phyloP scores from a whole-genome alignment of 805 yeast species.

The Kuraishia capsulata region DNA sequence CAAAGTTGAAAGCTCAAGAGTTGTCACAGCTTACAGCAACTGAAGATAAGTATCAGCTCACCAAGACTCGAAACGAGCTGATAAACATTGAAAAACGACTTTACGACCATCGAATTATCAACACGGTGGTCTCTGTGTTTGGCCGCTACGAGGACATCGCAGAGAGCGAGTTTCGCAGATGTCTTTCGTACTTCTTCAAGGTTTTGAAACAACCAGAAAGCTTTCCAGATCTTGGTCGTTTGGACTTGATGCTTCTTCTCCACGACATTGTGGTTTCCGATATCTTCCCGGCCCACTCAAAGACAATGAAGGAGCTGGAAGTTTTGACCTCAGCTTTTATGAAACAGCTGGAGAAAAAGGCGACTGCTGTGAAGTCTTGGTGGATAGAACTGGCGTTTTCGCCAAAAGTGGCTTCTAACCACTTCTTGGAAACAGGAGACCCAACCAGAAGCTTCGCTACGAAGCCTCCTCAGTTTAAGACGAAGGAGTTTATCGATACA shows the following conservation, averaged over 20 bases:
- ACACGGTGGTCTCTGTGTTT: constrained; percentile 56
- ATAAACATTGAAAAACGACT: background rate
- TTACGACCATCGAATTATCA: constrained; percentile 25
- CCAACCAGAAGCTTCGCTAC: background rate
- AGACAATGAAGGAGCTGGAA: background rate
- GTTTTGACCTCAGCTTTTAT: background rate
- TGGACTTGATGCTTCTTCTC: constrained; percentile 63
- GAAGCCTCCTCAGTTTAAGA: background rate
- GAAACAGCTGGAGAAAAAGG: constrained; percentile 1
- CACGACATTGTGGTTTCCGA: constrained; percentile 28
- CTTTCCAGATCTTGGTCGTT: constrained; percentile 42
- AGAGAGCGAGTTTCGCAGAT: constrained; percentile 49
- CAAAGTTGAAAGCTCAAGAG: background rate
- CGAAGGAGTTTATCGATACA: constrained; percentile 1
- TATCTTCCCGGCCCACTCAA: background rate
- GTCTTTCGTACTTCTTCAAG: constrained; percentile 63
- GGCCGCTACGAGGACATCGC: constrained; percentile 53
- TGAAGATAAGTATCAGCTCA: background rate
- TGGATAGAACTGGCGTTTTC: constrained; percentile 2
- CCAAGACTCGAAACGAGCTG: constrained; percentile 35
- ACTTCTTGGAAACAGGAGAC: constrained; percentile 2
- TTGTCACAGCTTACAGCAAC: background rate
- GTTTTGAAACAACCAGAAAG: constrained; percentile 56
- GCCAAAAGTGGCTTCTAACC: background rate
- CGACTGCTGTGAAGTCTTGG: background rate